A percentile compares a stretch with the other conserved stretches of the same genome.
Conservation (phyloP, 139 green algal species). For the Protoeuglena noctilucae region DNA sequence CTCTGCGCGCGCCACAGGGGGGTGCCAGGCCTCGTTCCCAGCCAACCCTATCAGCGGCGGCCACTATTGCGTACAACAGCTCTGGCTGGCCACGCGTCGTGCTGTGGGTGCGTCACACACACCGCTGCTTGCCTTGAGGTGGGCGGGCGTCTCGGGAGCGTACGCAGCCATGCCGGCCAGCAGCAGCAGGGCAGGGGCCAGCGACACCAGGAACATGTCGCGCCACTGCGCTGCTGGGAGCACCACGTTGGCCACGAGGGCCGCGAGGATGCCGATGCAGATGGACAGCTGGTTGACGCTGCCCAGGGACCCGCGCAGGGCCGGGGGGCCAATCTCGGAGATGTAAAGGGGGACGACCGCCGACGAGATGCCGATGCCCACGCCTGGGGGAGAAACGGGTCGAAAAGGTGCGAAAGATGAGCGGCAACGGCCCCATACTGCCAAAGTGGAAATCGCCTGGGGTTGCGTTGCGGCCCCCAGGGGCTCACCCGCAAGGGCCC, state of each 20-base stretch:
- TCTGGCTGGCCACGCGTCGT: no score
- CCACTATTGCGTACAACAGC: no score
- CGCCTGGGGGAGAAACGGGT: no score
- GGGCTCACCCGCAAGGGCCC: slow-evolving; percentile 52
- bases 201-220: slow-evolving; percentile 63
- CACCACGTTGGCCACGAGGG: slow-evolving; percentile 71
- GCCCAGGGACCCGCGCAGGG: slow-evolving; percentile 64
- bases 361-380: slow-evolving; percentile 81
- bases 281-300: slow-evolving; percentile 92
- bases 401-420: no score
- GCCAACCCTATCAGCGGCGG: no score
- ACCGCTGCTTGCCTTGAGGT: no score
- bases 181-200: slow-evolving; percentile 50
- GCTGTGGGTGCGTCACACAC: no score
- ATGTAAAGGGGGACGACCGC: slow-evolving; percentile 90
- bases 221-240: slow-evolving; percentile 54
- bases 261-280: slow-evolving; percentile 82
- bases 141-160: slow-evolving; percentile 67
- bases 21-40: no score
- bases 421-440: no score
- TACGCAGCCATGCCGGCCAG: slow-evolving; percentile 44
- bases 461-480: no score
- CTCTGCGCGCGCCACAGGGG: no score
- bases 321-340: slow-evolving; percentile 64
- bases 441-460: no score